Percentiles rank a stretch among this genome's conserved stretches.
Conservation (phyloP, 441 rosid species). For the Populus hybrid region DNA sequence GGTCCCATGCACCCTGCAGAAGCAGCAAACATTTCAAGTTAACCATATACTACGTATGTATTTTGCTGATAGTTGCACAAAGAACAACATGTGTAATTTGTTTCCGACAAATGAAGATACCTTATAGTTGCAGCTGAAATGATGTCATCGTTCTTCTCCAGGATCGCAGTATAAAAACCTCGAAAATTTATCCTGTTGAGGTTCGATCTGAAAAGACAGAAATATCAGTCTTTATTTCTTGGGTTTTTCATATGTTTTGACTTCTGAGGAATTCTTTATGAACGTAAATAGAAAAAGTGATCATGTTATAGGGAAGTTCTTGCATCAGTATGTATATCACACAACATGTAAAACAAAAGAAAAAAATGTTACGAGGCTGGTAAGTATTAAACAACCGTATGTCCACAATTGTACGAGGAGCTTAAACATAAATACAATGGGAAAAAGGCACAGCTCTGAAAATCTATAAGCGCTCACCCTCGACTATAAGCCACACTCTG, state of each 20-base stretch:
- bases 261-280: neutral
- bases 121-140: conserved; percentile 33
- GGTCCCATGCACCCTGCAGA: conserved; percentile 27
- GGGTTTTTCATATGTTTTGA: neutral
- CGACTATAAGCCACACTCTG: conserved; percentile 20
- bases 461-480: conserved; percentile 13
- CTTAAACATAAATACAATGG: neutral
- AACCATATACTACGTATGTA: neutral
- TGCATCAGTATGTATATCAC: neutral
- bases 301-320: neutral
- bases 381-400: neutral
- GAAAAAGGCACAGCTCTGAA: neutral
- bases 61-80: neutral
- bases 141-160: conserved; percentile 31
- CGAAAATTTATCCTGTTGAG: conserved; percentile 25
- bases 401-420: neutral
- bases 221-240: neutral
- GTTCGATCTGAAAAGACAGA: conserved; percentile 26
- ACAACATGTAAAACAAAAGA: neutral
- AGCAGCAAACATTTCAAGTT: neutral
- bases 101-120: neutral
- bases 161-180: conserved; percentile 29
- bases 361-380: neutral
- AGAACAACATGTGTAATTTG: neutral
- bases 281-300: neutral